Percentiles rank a stretch among this genome's conserved stretches.
Conservation (phyloP, 148 eudicot genomes). For the Fagopyrum homotropicum region DNA sequence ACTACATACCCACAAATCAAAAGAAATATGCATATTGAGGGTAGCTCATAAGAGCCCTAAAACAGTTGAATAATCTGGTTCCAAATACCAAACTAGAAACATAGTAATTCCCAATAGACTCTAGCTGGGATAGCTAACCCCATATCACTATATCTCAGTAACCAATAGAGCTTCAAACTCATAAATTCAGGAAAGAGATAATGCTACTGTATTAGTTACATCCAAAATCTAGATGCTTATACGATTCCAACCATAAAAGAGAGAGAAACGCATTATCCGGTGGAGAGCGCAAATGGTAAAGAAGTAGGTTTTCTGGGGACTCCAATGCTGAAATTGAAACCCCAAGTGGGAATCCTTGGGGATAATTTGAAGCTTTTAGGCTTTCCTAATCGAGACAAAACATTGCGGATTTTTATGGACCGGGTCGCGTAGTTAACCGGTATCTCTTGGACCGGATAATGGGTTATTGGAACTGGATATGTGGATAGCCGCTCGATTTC, state of each 20-base stretch:
- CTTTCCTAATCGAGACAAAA: too few relatives aligned
- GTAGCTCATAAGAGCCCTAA: not conserved
- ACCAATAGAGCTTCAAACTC: not conserved
- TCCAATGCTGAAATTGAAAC: conserved; percentile 27
- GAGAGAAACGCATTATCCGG: conserved; percentile 23
- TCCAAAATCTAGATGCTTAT: conserved; percentile 1
- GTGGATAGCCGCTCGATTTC: too few relatives aligned
- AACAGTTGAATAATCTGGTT: not conserved
- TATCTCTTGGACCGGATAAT: too few relatives aligned
- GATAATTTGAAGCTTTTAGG: too few relatives aligned
- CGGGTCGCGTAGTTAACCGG: too few relatives aligned
- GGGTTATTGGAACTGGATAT: too few relatives aligned
- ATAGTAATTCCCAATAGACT: not conserved
- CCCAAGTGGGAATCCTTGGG: conserved; percentile 18
- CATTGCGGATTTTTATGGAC: too few relatives aligned
- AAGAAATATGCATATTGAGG: not conserved
- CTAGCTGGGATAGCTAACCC: not conserved
- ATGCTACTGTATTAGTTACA: not conserved
- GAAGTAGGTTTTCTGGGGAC: conserved; percentile 25
- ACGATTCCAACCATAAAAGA: not conserved
- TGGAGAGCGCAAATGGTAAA: conserved; percentile 27
- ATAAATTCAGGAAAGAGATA: not conserved
- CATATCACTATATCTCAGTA: not conserved
- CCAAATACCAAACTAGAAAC: not conserved
- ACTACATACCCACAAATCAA: not conserved